Percentiles rank a stretch among this genome's conserved stretches.
These are phyloP conservation scores for Lagenidium sp. DNA, from an alignment of 352 stramenopile genomes.

Conservation along the genomic window DNA sequence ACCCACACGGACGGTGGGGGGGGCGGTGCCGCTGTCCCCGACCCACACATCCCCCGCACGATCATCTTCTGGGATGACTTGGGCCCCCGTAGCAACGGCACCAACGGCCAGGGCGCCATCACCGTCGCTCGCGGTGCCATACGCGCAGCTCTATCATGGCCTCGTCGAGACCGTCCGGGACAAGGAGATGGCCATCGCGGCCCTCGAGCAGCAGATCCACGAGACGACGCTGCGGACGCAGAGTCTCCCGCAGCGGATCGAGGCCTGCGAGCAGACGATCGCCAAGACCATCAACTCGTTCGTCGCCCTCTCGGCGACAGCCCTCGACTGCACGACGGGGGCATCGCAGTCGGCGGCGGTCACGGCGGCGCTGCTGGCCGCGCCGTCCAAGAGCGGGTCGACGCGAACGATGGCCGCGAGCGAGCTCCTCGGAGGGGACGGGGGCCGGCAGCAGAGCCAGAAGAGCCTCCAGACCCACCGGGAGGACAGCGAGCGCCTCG, in stretches of 20 bases:
- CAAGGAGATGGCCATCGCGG: slow-evolving; percentile 6
- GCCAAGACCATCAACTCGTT: slow-evolving; percentile 17
- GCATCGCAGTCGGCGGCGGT: neutral
- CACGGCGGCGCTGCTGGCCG: neutral
- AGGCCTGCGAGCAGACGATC: slow-evolving; percentile 11
- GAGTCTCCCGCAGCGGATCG: slow-evolving; percentile 11
- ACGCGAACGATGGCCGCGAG: no score
- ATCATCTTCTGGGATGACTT: no score
- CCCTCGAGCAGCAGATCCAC: slow-evolving; percentile 4
- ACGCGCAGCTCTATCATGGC: slow-evolving; percentile 12
- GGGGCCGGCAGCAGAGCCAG: no score
- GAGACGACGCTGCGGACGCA: slow-evolving; percentile 8
- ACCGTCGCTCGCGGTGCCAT: slow-evolving; percentile 1
- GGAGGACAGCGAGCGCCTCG: slow-evolving; percentile 1
- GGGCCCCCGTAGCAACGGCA: neutral
- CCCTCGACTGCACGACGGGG: slow-evolving; percentile 11
- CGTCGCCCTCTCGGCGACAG: slow-evolving; percentile 10
- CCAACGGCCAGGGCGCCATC: neutral
- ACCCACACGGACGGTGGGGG: no score
- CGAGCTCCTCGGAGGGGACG: no score
- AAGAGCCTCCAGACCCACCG: slow-evolving; percentile 4
- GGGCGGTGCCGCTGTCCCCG: no score
- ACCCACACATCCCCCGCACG: no score
- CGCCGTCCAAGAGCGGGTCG: neutral
- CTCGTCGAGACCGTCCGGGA: slow-evolving; percentile 13